These are phyloP conservation scores for Collariella sp. DNA, from an alignment of 495 filamentous ascomycete species.

Conservation along the genomic window DNA sequence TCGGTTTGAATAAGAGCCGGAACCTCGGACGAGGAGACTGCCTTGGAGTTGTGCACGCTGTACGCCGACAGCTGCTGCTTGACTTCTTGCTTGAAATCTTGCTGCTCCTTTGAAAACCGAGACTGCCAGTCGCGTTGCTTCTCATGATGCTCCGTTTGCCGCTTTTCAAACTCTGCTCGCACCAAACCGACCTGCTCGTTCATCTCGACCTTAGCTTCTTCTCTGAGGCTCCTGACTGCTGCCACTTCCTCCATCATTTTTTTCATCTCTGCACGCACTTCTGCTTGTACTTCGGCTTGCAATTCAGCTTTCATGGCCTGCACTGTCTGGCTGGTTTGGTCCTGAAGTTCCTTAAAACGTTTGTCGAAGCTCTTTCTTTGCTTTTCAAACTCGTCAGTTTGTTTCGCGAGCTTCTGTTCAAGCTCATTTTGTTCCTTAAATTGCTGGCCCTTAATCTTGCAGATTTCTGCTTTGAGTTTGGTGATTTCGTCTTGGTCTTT, in stretches of 20 bases:
- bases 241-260: not conserved
- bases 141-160: not conserved
- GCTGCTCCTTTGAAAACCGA: not conserved
- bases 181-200: conserved; percentile 4
- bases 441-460: not conserved
- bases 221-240: not conserved
- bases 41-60: not conserved
- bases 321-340: not conserved
- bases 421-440: not conserved
- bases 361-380: conserved; percentile 1
- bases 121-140: not conserved
- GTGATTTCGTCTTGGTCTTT: not conserved
- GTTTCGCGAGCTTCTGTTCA: not conserved
- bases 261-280: not conserved
- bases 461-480: not conserved
- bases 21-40: not conserved
- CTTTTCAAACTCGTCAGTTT: not conserved
- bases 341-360: not conserved
- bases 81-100: not conserved
- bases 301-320: not conserved
- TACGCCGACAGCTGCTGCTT: not conserved
- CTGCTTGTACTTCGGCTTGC: not conserved
- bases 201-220: conserved; percentile 3
- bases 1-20: not conserved
- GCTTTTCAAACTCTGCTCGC: not conserved